A percentile compares a stretch with the other conserved stretches of the same genome.
Conservation (phyloP, 2,329 filamentous ascomycete species). For the Ophiostoma sp. region DNA sequence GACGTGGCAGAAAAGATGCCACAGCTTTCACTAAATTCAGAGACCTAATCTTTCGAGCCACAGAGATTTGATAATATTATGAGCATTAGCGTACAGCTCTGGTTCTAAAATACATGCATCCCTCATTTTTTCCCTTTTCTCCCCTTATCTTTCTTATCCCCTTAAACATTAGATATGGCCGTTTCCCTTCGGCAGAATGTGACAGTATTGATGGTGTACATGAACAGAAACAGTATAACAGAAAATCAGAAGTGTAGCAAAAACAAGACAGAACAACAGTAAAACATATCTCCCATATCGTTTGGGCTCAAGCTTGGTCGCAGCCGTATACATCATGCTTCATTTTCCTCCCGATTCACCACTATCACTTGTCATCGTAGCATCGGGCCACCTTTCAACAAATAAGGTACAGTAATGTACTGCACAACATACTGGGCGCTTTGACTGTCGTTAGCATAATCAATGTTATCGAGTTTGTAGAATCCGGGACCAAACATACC, state of each 20-base stretch:
- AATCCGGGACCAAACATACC: neutral
- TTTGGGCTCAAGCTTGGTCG: neutral
- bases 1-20: slow-evolving; percentile 19
- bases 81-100: neutral
- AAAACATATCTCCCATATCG: neutral
- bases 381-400: neutral
- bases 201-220: slow-evolving; percentile 15
- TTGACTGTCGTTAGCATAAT: neutral
- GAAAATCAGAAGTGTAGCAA: slow-evolving; percentile 13
- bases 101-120: slow-evolving; percentile 5
- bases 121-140: neutral
- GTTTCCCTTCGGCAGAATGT: slow-evolving; percentile 8
- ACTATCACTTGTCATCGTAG: neutral
- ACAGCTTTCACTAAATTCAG: slow-evolving; percentile 12
- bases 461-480: neutral
- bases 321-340: neutral
- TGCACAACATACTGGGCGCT: slow-evolving; percentile 3
- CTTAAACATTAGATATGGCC: slow-evolving; percentile 6
- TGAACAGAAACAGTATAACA: slow-evolving; percentile 1
- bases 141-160: neutral
- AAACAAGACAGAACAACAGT: slow-evolving; percentile 5
- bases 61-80: slow-evolving; percentile 16
- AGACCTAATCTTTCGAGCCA: slow-evolving; percentile 13
- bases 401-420: neutral
- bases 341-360: neutral